Evolutionary conservation across 257 asterid species (phyloP), one percentile per base, ranked within the genome.

Genomic region (Coffea eugenioides): DNA sequence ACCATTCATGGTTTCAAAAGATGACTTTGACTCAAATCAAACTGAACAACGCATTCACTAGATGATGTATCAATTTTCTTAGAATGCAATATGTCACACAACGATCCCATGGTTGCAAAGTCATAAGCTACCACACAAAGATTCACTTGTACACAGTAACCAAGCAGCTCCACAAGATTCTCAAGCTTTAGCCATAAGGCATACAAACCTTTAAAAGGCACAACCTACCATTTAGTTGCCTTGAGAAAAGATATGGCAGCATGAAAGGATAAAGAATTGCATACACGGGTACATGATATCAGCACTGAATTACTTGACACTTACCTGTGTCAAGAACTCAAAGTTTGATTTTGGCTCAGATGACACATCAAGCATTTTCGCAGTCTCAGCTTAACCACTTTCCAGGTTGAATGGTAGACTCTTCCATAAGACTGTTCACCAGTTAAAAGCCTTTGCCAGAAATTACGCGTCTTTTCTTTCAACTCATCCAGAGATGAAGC

Each of bases 101-200:
- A 87, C 86, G 98, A 95, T 80, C 99, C 99, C 99, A 95, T 93
- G 80, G 97, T 95, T 52, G 99, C 99, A 82, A 91, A 95, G 83
- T 93, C 99, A 83, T 95, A 95, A 81, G 97, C 98, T 82, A 95
- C 86, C 77, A 95, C 93, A 61, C 99, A 98, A 71, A 91, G 76
- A 83, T 90, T 93, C 79, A 98, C 99, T 81, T 93, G 97, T 5
- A 95, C 96, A 74, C 97, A 93, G 88, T 95, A 95, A 85, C 99
- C 97, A 71, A 87, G 95, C 90, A 95, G 85, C 79, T 93, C 97
- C 81, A 91, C 97, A 80, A 93, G 89, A 88, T 95, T 95, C 65
- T 91, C 99, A 79, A 93, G 95, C 90, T 95, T 95, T 91, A 95
- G 79, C 80, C 91, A 88, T 79, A 98, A 95, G 93, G 97, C 96